Evolutionary conservation across 495 filamentous ascomycete genomes (phyloP), one percentile per base, ranked within the genome.

Genomic region (Annulohypoxylon nitens): DNA sequence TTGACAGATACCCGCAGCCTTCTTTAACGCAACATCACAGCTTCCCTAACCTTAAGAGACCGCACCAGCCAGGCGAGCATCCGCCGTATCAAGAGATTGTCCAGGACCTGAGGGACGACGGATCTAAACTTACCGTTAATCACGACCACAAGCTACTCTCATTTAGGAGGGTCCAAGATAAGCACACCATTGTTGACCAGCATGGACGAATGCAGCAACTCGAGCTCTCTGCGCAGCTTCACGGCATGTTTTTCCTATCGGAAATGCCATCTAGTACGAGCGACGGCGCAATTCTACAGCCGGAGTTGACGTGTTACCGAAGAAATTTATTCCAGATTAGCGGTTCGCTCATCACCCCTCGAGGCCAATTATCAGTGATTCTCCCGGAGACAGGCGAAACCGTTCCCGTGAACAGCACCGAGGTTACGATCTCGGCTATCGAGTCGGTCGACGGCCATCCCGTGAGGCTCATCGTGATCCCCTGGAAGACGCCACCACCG

Each of bases 171-270:
- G 75, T 83, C 34, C 84, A 81, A 55, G 86, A 88, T 74, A 87
- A 87, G 79, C 85, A 87, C 75, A 88, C 86, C 61, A 84, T 88
- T 18, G 79, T 87, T 70, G 87, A 89, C 70, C 76, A 80, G 41
- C 84, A 86, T 76, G 87, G 86, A 16, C 82, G 86, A 54, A 83
- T 87, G 71, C 84, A 87, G 73, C 82, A 86, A 61, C 84, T 88
- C 48, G 86, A 88, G 61, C 84, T 97, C 23, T 88, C 92, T 34
- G 93, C 94, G 47, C 94, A 97, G 79, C 87, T 97, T 48, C 93
- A 97, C 78, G 94, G 94, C 79, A 97, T 97, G 93, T 97, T 97
- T 82, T 97, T 97, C 78, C 86, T 97, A 23, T 94, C 94, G 65
- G 94, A 97, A 80, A 91, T 94, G 69, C 91, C 93, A 12, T 88